Percentiles rank a stretch among this genome's conserved stretches.
Conservation (phyloP, 2,329 filamentous ascomycete genomes). For the Cladosporium oxysporum region DNA sequence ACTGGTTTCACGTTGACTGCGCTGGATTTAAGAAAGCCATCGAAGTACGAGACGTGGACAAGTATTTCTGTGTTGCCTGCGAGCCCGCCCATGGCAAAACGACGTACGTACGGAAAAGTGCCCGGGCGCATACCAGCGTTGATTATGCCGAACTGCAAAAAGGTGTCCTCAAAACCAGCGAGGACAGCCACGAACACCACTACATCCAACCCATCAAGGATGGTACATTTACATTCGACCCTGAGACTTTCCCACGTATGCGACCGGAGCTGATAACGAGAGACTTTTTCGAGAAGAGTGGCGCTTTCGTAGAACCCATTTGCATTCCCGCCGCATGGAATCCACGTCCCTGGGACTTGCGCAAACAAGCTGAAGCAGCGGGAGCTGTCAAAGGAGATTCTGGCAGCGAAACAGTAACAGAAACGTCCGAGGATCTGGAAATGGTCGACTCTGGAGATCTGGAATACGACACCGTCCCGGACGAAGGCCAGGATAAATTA, state of each 20-base stretch:
- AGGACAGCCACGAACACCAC: constrained; percentile 65
- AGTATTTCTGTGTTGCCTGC: constrained; percentile 64
- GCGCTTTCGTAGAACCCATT: constrained; percentile 67
- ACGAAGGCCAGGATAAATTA: constrained; percentile 64
- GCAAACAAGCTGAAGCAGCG: constrained; percentile 18
- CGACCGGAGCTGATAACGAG: constrained; percentile 63
- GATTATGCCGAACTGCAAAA: constrained; percentile 69
- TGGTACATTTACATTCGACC: constrained; percentile 60
- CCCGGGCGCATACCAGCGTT: constrained; percentile 64
- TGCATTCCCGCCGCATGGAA: constrained; percentile 65
- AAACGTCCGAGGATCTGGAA: constrained; percentile 31
- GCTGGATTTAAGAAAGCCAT: constrained; percentile 65
- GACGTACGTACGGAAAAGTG: constrained; percentile 67
- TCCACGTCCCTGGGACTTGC: constrained; percentile 48
- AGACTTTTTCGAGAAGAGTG: constrained; percentile 63
- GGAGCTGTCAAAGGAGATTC: constrained; percentile 5
- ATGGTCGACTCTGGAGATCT: constrained; percentile 41
- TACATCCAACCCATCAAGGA: constrained; percentile 69
- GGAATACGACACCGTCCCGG: constrained; percentile 51
- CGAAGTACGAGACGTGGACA: constrained; percentile 66
- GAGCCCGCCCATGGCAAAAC: constrained; percentile 62
- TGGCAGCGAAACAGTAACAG: constrained; percentile 2
- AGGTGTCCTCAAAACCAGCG: constrained; percentile 65
- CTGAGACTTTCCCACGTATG: constrained; percentile 65
- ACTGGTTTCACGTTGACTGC: constrained; percentile 69